These are phyloP conservation scores for Auxenochlorella pyrenoidosa DNA, from an alignment of 139 green algal genomes.

Conservation along the genomic window DNA sequence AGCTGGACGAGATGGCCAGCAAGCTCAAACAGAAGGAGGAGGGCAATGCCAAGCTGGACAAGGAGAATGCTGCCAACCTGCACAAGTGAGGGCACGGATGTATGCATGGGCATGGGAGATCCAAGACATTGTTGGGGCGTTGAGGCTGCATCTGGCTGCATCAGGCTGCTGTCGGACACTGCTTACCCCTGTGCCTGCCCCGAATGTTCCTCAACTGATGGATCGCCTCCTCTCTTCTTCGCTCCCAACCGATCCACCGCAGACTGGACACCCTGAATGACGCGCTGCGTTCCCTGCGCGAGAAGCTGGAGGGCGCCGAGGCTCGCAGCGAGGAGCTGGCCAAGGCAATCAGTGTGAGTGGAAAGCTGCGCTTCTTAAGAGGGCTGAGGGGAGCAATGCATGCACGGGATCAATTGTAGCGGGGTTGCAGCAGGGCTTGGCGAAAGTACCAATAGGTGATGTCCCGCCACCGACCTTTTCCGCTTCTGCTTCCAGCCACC, in stretches of 20 bases:
- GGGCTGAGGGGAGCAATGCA: too few species aligned
- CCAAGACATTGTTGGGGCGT: too few species aligned
- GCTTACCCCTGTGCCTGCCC: not conserved
- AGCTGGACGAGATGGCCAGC: not conserved
- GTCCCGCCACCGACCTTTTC: too few species aligned
- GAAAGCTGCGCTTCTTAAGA: too few species aligned
- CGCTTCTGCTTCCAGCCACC: not conserved
- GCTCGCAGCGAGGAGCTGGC: not conserved
- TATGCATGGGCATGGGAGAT: not conserved
- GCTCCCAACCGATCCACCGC: not conserved
- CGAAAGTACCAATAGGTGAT: too few species aligned
- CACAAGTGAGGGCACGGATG: slow-evolving; percentile 2
- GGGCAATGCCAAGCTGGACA: slow-evolving; percentile 25
- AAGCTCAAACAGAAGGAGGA: not conserved
- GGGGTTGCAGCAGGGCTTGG: too few species aligned
- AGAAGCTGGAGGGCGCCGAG: not conserved
- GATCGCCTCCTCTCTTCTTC: too few species aligned
- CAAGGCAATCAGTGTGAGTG: slow-evolving; percentile 8
- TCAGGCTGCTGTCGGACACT: not conserved
- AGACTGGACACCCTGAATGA: slow-evolving; percentile 28
- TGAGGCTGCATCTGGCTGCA: not conserved
- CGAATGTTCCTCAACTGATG: too few species aligned
- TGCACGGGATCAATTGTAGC: too few species aligned
- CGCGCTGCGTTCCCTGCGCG: not conserved
- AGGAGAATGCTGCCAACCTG: slow-evolving; percentile 17